Evolutionary conservation across 768 basidiomycete genomes (phyloP).

Genomic region (Boletus subparvulus): DNA sequence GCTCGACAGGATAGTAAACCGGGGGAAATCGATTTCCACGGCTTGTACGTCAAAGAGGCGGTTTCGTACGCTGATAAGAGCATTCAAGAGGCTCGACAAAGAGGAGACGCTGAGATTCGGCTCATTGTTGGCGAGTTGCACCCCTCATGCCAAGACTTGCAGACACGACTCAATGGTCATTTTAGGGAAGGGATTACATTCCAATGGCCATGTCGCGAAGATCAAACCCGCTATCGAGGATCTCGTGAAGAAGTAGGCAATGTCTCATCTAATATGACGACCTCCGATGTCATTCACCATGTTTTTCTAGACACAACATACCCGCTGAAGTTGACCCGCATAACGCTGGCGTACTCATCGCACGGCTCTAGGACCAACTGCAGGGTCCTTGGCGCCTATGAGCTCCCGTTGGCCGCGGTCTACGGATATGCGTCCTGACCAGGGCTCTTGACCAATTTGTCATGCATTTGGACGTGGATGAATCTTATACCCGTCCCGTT

Average conservation of each 20-base stretch:
- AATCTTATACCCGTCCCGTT: background rate
- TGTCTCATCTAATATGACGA: background rate
- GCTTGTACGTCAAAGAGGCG: conserved; percentile 92
- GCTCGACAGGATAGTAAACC: conserved; percentile 56
- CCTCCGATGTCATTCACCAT: background rate
- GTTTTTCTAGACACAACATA: conserved; percentile 59
- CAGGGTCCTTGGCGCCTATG: background rate
- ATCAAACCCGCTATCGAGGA: conserved; percentile 91
- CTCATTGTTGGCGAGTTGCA: conserved; percentile 77
- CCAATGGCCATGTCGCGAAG: conserved; percentile 71
- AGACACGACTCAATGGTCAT: background rate
- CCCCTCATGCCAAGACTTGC: background rate
- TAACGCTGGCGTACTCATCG: conserved; percentile 84
- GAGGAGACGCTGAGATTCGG: conserved; percentile 63
- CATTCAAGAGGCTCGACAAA: conserved; percentile 61
- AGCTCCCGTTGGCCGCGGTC: background rate
- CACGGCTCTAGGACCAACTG: conserved; percentile 39
- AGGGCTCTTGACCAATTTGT: background rate
- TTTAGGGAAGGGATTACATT: conserved; percentile 85
- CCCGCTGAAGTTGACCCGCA: conserved; percentile 71
- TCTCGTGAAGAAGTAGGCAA: conserved; percentile 71
- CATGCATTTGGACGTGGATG: background rate
- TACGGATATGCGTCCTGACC: background rate
- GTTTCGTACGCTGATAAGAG: conserved; percentile 70
- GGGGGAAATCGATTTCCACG: conserved; percentile 87